Evolutionary conservation across 257 asterid genomes (phyloP).

Genomic region (Solanum ossicruentum): DNA sequence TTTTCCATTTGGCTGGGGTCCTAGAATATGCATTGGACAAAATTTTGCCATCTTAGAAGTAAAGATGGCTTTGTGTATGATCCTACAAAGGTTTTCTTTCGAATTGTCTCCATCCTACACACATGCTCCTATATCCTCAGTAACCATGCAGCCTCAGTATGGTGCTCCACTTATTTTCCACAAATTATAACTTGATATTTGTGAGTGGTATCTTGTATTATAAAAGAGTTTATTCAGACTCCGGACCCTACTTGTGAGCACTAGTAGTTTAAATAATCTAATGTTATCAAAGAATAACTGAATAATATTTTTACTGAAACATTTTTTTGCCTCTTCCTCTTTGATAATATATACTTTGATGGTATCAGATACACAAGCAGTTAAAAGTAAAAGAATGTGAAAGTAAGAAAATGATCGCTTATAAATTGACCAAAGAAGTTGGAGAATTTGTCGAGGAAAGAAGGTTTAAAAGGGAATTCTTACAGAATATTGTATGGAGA

Average conservation of each 20-base stretch:
- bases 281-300: no score
- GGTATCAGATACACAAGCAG: no score
- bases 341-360: no score
- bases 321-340: no score
- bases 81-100: conserved; percentile 16
- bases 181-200: not conserved
- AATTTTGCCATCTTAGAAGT: conserved; percentile 22
- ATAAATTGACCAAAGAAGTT: no score
- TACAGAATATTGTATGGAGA: conserved; percentile 19
- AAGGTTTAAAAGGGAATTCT: conserved; percentile 23
- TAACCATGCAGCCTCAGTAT: conserved; percentile 16
- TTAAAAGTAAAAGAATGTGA: no score
- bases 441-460: not conserved
- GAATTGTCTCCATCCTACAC: conserved; percentile 20
- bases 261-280: no score
- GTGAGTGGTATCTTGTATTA: not conserved
- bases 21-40: conserved; percentile 25
- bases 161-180: conserved; percentile 18
- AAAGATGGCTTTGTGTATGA: conserved; percentile 17
- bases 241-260: no score
- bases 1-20: conserved; percentile 28
- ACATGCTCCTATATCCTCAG: conserved; percentile 10
- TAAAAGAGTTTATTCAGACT: not conserved
- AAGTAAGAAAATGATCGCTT: no score
- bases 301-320: no score